Percentiles rank a stretch among this genome's conserved stretches.
Evolutionary conservation across 495 filamentous ascomycete species (phyloP).

Genomic region (Annulohypoxylon nitens): DNA sequence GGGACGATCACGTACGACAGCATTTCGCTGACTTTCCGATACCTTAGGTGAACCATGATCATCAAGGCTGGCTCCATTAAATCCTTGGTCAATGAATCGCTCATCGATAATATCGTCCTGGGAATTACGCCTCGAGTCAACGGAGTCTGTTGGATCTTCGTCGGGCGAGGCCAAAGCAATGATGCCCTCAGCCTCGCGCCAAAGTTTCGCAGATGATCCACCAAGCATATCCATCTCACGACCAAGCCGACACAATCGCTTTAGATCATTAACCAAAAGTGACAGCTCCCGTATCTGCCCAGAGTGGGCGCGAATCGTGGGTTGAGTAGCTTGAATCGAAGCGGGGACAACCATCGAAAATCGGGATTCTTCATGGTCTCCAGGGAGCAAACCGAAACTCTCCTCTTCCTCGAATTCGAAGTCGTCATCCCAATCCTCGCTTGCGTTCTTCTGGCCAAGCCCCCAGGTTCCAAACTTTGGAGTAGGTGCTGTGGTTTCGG

Average conservation of each 20-base stretch:
- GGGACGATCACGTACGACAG: slow-evolving; percentile 58
- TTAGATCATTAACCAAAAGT: slow-evolving; percentile 73
- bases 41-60: slow-evolving; percentile 56
- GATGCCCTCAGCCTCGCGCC: slow-evolving; percentile 90
- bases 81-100: slow-evolving; percentile 72
- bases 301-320: slow-evolving; percentile 85
- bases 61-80: slow-evolving; percentile 56
- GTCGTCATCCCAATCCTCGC: slow-evolving; percentile 89
- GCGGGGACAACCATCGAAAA: slow-evolving; percentile 80
- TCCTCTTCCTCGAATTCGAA: slow-evolving; percentile 77
- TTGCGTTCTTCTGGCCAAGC: slow-evolving; percentile 82
- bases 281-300: slow-evolving; percentile 89
- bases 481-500: slow-evolving; percentile 67
- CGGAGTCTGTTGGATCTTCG: slow-evolving; percentile 71
- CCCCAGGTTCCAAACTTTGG: slow-evolving; percentile 93
- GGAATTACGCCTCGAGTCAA: slow-evolving; percentile 50
- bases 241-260: slow-evolving; percentile 81
- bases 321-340: slow-evolving; percentile 86
- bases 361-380: slow-evolving; percentile 60
- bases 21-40: slow-evolving; percentile 53
- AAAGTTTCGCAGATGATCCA: slow-evolving; percentile 73
- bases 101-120: slow-evolving; percentile 55
- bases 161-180: slow-evolving; percentile 87
- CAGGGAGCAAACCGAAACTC: slow-evolving; percentile 53
- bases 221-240: slow-evolving; percentile 73